Evolutionary conservation across 306 rosid species (phyloP).

Genomic region (Lathyrus oleraceus): DNA sequence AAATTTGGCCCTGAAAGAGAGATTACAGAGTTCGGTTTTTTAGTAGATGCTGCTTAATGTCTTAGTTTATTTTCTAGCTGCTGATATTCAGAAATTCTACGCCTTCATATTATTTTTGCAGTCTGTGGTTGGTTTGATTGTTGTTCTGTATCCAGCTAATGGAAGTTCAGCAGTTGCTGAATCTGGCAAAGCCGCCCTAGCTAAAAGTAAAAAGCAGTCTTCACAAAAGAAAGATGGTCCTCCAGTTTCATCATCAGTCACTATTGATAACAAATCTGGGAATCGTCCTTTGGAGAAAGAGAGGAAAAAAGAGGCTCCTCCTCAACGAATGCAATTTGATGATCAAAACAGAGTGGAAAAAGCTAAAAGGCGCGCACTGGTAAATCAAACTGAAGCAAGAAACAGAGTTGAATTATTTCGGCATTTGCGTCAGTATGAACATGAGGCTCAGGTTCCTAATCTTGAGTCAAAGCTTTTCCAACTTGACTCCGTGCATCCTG

Average conservation of each 20-base stretch:
- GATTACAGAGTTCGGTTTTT: slow-evolving; percentile 1
- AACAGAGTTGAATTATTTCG: slow-evolving; percentile 82
- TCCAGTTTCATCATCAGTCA: slow-evolving; percentile 43
- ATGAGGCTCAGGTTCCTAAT: slow-evolving; percentile 69
- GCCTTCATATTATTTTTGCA: slow-evolving; percentile 8
- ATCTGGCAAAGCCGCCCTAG: slow-evolving; percentile 36
- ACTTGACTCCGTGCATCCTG: slow-evolving; percentile 75
- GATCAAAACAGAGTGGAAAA: slow-evolving; percentile 69
- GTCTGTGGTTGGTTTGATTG: slow-evolving; percentile 34
- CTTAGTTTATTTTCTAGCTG: slow-evolving; percentile 21
- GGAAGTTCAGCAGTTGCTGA: slow-evolving; percentile 50
- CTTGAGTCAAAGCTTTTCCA: slow-evolving; percentile 74
- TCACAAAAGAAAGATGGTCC: slow-evolving; percentile 55
- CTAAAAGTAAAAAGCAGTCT: slow-evolving; percentile 57
- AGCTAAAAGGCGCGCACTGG: slow-evolving; percentile 73
- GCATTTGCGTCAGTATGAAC: slow-evolving; percentile 90
- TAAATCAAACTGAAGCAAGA: slow-evolving; percentile 76
- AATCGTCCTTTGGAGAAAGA: slow-evolving; percentile 69
- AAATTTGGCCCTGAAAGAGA: slow-evolving; percentile 3
- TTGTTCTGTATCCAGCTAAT: slow-evolving; percentile 42
- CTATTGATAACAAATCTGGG: slow-evolving; percentile 62
- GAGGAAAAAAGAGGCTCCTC: slow-evolving; percentile 81
- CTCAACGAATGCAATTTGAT: slow-evolving; percentile 85
- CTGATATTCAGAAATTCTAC: slow-evolving; percentile 13
- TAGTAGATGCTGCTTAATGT: slow-evolving; percentile 16